phyloP scores from a whole-genome alignment of 306 rosid genomes.

The Cicer cuneatum region DNA sequence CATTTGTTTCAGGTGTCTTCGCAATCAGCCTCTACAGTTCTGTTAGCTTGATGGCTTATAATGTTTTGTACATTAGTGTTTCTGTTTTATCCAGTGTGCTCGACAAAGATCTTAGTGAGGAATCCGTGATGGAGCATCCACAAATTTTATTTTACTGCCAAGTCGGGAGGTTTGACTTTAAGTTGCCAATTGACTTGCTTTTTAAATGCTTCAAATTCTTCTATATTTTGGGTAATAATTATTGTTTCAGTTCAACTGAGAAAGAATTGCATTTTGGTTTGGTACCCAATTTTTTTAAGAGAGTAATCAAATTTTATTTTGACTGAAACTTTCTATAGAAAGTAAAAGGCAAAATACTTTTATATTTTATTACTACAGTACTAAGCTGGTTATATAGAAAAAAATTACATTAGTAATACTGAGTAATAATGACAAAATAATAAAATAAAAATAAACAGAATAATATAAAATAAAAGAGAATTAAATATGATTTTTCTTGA shows the following conservation, averaged over 20 bases:
- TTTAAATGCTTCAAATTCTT: slow-evolving; percentile 9
- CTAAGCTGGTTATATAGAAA: too few species aligned
- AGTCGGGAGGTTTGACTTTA: slow-evolving; percentile 82
- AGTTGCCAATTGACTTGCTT: slow-evolving; percentile 29
- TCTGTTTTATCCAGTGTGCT: slow-evolving; percentile 92
- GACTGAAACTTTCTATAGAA: slow-evolving; percentile 23
- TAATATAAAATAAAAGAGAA: too few species aligned
- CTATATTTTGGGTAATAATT: neutral
- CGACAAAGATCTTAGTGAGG: slow-evolving; percentile 96
- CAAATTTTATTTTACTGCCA: slow-evolving; percentile 98
- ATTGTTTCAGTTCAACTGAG: too few species aligned
- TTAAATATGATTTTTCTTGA: too few species aligned
- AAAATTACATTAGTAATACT: too few species aligned
- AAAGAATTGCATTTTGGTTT: neutral
- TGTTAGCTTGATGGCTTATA: slow-evolving; percentile 99
- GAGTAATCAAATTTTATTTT: slow-evolving; percentile 30
- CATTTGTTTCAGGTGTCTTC: slow-evolving; percentile 97
- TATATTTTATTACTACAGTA: too few species aligned
- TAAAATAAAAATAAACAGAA: too few species aligned
- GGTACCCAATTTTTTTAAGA: slow-evolving; percentile 11
- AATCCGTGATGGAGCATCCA: slow-evolving; percentile 97
- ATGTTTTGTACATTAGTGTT: slow-evolving; percentile 96
- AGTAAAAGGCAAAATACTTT: too few species aligned
- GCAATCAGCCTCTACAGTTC: slow-evolving; percentile 98
- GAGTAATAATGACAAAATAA: too few species aligned